Base-by-base conservation (phyloP, 2,329 filamentous ascomycete species). In the Didymella sp. region DNA sequence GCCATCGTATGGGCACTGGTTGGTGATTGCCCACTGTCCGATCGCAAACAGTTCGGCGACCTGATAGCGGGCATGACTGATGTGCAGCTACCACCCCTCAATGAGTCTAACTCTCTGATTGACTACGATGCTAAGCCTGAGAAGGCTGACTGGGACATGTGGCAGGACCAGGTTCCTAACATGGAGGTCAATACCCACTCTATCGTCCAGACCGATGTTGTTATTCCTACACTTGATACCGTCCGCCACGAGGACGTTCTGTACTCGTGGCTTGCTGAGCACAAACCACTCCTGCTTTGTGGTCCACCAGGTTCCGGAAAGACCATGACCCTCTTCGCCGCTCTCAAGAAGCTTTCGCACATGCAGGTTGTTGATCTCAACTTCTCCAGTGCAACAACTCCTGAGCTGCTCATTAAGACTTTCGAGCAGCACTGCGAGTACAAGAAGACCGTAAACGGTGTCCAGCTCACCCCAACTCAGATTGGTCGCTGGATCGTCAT, bases 341-440 rank as follows among this genome's bases (percentile, higher is more conserved):
- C 95, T 30, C 86, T 99, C 51, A 89, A 95, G 63, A 99, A 99
- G 78, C 82, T 99, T 56, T 94, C 94, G 3, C 97, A 97, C 74
- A 97, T 99, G 93, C 95, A 99, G 78, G 92, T 97, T 56, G 96
- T 99, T 28, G 95, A 95, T 45, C 91, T 99, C 74, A 99, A 99
- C 79, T 99, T 99, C 77, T 99, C 96, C 4, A 99, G 95, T 69
- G 96, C 95, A 1, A 99, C 96, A 0, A 99, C 95, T 0, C 96
- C 95, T 0, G 96, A 99, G 76, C 86, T 99, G 25, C 85, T 99
- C 60, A 93, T 99, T 81, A 99, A 99, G 83, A 99, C 96, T 0
- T 96, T 99, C 66, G 95, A 99, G 79, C 96, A 99, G 75, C 97
- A 99, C 77, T 99, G 95, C 78, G 95, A 99, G 78, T 99, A 99